Base-by-base conservation (phyloP, 805 yeast genomes). In the Yamadazyma insecticola region DNA sequence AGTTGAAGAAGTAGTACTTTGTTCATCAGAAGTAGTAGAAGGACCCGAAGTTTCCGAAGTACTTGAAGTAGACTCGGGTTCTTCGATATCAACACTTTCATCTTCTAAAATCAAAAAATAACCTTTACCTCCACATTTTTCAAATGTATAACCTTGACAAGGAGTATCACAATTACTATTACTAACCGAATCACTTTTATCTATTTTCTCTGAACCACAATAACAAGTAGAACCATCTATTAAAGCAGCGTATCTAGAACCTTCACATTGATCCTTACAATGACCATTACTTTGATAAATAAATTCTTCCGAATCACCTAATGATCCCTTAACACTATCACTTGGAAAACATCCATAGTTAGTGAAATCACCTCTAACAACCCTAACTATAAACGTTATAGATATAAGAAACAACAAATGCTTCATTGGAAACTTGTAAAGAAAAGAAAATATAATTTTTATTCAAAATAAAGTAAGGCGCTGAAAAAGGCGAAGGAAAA, bases 281-380 rank as follows among this genome's bases (percentile, higher is more conserved):
- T 73, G 60, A 6, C 70, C 61, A 12, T 76, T 70, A 6, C 87
- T 69, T 56, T 83, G 89, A 50, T 60, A 81, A 1, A 53, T 57
- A 51, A 72, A 73, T 3, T 65, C 45, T 18, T 81, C 84, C 38
- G 61, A 51, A 33, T 45, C 50, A n/a, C 50, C 29, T 44, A 62
- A 72, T 51, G 29, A 29, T 2, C 48, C 37, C 25, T 26, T 56
- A 4, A 70, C 42, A n/a, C 51, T 29, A 16, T 65, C 41, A 46
- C 45, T 24, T 19, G 41, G 32, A 36, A 33, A 55, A 39, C 61
- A 55, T 11, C 61, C 61, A 6, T 39, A 28, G 29, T 39, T 37
- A 1, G 43, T 13, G 29, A 40, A 49, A 15, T 31, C 18, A 10
- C 30, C 32, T n/a, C n/a, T n/a, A n/a, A n/a, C n/a, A n/a, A n/a